Evolutionary conservation across 2,329 filamentous ascomycete genomes (phyloP).

Genomic region (Colletotrichum spaethianum): DNA sequence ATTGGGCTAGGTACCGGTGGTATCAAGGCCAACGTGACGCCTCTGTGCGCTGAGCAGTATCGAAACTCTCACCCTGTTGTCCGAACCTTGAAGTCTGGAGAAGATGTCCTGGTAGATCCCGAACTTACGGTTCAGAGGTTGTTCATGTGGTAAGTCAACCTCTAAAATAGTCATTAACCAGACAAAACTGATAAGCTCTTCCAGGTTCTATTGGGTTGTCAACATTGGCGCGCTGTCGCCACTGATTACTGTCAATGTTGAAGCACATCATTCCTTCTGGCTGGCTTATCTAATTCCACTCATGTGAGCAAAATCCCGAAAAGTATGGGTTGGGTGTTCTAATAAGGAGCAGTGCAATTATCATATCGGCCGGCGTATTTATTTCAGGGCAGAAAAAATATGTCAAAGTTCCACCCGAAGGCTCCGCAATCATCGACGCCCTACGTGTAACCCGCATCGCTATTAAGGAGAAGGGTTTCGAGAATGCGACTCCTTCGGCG

Average conservation of each 20-base stretch:
- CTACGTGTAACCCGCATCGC: conserved; percentile 42
- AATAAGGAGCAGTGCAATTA: conserved; percentile 14
- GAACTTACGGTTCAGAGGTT: conserved; percentile 76
- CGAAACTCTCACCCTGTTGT: conserved; percentile 65
- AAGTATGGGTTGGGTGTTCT: neutral
- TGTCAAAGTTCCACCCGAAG: conserved; percentile 24
- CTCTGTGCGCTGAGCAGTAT: conserved; percentile 76
- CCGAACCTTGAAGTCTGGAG: conserved; percentile 62
- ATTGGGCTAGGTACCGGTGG: conserved; percentile 78
- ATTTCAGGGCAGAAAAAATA: conserved; percentile 32
- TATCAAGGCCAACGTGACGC: conserved; percentile 76
- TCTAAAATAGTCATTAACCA: fast-evolving
- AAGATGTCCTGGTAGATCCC: conserved; percentile 77
- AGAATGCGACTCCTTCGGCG: conserved; percentile 35
- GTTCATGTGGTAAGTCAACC: conserved; percentile 65
- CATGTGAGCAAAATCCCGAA: conserved; percentile 35
- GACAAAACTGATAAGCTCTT: neutral
- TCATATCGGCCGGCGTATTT: conserved; percentile 24
- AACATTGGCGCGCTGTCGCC: conserved; percentile 73
- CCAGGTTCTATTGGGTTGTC: conserved; percentile 72
- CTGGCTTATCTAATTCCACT: conserved; percentile 41
- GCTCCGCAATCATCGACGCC: conserved; percentile 39
- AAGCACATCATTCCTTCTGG: conserved; percentile 34
- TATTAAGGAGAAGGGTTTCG: conserved; percentile 41
- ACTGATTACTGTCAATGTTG: conserved; percentile 31